Evolutionary conservation across 2,329 filamentous ascomycete species (phyloP).

Genomic region (Scytalidium sp.): DNA sequence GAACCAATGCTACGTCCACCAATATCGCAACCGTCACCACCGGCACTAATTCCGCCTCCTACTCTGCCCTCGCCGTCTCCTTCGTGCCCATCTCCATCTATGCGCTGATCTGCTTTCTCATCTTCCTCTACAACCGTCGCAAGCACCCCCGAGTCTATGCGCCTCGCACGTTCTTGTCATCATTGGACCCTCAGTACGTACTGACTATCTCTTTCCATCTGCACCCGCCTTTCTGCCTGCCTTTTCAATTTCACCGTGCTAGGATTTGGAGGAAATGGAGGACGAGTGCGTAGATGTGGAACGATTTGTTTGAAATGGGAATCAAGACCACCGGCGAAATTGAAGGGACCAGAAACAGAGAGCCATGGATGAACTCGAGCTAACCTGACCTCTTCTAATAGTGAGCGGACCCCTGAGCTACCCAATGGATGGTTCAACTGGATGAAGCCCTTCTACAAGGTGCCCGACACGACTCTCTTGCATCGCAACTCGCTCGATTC

Average conservation of each 20-base stretch:
- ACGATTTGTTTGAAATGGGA: too few relatives aligned
- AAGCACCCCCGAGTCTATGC: conserved; percentile 52
- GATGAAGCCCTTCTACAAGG: conserved; percentile 28
- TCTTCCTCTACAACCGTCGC: conserved; percentile 49
- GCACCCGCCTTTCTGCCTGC: too few relatives aligned
- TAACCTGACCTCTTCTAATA: conserved; percentile 9
- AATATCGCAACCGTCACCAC: conserved; percentile 33
- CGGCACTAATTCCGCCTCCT: conserved; percentile 37
- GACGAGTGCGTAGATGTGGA: too few relatives aligned
- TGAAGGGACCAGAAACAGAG: background rate
- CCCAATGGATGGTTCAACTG: conserved; percentile 32
- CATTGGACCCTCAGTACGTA: conserved; percentile 46
- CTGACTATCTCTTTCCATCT: background rate
- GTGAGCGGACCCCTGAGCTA: conserved; percentile 26
- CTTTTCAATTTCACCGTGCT: too few relatives aligned
- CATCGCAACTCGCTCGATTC: conserved; percentile 66
- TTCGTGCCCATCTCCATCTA: conserved; percentile 50
- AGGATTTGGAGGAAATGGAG: too few relatives aligned
- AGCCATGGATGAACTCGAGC: background rate
- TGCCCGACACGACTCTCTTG: conserved; percentile 41
- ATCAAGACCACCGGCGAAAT: too few relatives aligned
- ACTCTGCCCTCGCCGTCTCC: conserved; percentile 43
- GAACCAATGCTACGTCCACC: conserved; percentile 36
- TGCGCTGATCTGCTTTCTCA: conserved; percentile 43
- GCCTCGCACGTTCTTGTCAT: conserved; percentile 49